These are phyloP conservation scores for Kokia cookei DNA, from an alignment of 441 rosid genomes.

Conservation along the genomic window DNA sequence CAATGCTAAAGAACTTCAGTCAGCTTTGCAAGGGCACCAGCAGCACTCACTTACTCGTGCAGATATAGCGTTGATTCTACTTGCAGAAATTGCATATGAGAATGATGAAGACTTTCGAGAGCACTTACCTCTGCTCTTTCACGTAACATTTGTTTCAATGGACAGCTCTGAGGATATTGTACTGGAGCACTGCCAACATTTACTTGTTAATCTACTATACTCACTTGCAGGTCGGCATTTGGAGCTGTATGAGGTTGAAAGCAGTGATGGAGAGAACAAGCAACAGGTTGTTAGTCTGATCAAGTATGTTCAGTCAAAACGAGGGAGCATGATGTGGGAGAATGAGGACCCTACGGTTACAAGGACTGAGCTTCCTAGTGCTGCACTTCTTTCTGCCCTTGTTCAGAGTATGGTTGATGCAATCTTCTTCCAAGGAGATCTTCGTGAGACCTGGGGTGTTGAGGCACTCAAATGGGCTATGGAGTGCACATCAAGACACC, in stretches of 20 bases:
- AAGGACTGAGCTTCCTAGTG: constrained; percentile 96
- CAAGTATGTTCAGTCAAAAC: constrained; percentile 96
- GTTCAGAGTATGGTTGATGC: constrained; percentile 99
- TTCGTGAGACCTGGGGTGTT: constrained; percentile 96
- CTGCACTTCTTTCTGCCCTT: constrained; percentile 91
- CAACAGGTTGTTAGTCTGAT: constrained; percentile 97
- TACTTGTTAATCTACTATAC: constrained; percentile 13
- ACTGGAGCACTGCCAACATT: constrained; percentile 97
- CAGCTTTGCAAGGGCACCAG: constrained; percentile 99
- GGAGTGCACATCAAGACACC: constrained; percentile 98
- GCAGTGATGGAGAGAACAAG: constrained; percentile 92
- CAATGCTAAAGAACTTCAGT: constrained; percentile 92
- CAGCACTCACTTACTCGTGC: constrained; percentile 97
- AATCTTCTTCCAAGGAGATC: constrained; percentile 99
- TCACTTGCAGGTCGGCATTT: constrained; percentile 17
- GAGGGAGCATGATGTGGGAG: constrained; percentile 99
- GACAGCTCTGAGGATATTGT: constrained; percentile 99
- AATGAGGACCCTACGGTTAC: constrained; percentile 92
- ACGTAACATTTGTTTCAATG: constrained; percentile 98
- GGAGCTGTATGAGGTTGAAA: constrained; percentile 97
- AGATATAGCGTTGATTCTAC: constrained; percentile 94
- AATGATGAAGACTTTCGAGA: constrained; percentile 99
- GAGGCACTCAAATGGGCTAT: constrained; percentile 99
- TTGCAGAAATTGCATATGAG: constrained; percentile 97
- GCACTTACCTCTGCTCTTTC: constrained; percentile 95